Evolutionary conservation across 2,329 filamentous ascomycete genomes (phyloP).

Genomic region (Sporothrix brasiliensis): DNA sequence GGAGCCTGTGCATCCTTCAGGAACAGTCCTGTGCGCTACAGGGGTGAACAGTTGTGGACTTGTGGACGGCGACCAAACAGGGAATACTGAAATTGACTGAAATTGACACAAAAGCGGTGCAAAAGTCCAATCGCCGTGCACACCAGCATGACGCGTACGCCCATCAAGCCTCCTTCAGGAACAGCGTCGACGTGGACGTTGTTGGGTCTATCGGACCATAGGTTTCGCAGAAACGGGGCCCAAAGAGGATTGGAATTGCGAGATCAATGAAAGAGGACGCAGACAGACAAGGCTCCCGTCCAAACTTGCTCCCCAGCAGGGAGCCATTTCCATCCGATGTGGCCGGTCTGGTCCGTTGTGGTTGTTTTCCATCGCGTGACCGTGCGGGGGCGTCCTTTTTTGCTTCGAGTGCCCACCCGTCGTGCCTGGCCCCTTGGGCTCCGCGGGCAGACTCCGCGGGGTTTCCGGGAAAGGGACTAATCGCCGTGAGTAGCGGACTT

Average conservation of each 20-base stretch:
- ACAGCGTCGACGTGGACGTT: background rate
- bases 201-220: no score
- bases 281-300: background rate
- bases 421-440: constrained; percentile 7
- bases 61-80: constrained; percentile 9
- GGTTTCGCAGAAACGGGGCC: constrained; percentile 4
- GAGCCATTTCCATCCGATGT: background rate
- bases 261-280: background rate
- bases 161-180: background rate
- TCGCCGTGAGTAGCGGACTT: background rate
- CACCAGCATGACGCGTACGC: no score
- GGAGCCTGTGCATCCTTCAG: background rate
- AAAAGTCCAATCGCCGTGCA: background rate
- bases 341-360: background rate
- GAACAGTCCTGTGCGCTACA: background rate
- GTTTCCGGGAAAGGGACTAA: background rate
- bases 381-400: background rate
- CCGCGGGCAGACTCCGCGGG: background rate
- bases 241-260: background rate
- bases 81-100: background rate
- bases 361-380: background rate
- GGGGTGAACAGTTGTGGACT: background rate
- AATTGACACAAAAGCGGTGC: background rate
- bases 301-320: background rate
- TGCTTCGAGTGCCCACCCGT: background rate